Conservation (phyloP, 768 basidiomycete species). For the Collybiopsis luxurians region DNA sequence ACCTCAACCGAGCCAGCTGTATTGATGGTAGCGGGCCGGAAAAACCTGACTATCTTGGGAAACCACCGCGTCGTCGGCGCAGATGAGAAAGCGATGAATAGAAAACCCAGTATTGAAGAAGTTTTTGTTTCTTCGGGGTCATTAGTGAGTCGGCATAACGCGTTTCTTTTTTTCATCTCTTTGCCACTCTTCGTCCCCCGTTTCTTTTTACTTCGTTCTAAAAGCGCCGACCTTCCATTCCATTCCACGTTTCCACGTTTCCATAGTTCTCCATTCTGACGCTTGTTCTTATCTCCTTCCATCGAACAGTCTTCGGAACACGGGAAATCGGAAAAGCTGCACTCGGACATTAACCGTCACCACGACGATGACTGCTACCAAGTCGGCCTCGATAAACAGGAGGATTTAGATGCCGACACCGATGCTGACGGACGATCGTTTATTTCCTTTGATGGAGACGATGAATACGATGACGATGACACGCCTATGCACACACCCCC, state of each 20-base stretch:
- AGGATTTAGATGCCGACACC: neutral
- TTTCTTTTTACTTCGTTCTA: neutral
- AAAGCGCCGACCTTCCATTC: too few relatives aligned
- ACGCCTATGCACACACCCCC: too few relatives aligned
- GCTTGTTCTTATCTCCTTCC: too few relatives aligned
- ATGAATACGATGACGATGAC: neutral
- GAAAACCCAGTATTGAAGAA: neutral
- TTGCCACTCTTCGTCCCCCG: neutral
- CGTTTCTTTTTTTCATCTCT: neutral
- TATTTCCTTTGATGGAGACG: neutral
- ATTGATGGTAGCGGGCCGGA: neutral
- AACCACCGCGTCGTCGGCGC: too few relatives aligned
- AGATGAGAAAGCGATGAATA: neutral
- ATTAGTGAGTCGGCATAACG: neutral
- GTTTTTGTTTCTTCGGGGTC: neutral
- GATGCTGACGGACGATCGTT: neutral
- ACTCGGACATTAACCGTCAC: neutral
- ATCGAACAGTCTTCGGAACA: neutral
- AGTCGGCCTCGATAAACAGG: neutral
- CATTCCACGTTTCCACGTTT: neutral
- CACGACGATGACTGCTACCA: neutral
- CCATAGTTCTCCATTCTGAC: too few relatives aligned
- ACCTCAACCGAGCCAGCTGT: neutral
- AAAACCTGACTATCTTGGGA: neutral
- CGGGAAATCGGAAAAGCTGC: neutral